Evolutionary conservation across 1,284 basidiomycete genomes (phyloP).

Genomic region (Ustilago cynodontis): DNA sequence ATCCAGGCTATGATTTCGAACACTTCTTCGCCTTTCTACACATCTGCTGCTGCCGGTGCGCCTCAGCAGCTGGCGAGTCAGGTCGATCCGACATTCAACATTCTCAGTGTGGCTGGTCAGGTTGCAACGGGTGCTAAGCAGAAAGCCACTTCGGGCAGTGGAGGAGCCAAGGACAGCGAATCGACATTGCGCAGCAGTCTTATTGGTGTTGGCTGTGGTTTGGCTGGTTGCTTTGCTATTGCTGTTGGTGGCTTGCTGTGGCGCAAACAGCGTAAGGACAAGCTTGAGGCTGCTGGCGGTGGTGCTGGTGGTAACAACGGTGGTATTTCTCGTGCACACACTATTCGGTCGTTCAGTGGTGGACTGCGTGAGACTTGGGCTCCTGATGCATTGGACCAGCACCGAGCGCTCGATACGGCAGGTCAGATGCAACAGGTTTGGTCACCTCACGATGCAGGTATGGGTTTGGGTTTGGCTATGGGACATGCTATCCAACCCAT

Average conservation of each 20-base stretch:
- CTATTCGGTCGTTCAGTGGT: constrained; percentile 54
- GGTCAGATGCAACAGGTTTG: constrained; percentile 42
- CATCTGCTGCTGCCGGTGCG: constrained; percentile 42
- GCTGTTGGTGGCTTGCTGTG: constrained; percentile 45
- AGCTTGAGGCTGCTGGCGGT: constrained; percentile 15
- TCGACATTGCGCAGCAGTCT: constrained; percentile 53
- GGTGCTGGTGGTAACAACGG: constrained; percentile 18
- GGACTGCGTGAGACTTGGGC: constrained; percentile 61
- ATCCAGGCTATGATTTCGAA: constrained; percentile 49
- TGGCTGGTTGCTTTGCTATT: constrained; percentile 47
- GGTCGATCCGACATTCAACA: constrained; percentile 61
- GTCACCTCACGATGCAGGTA: constrained; percentile 20
- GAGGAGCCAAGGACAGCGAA: constrained; percentile 16
- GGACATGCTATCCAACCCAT: constrained; percentile 5
- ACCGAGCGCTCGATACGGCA: constrained; percentile 17
- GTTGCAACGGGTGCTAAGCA: constrained; percentile 16
- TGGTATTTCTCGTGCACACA: constrained; percentile 41
- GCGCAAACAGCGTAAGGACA: constrained; percentile 37
- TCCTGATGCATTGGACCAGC: constrained; percentile 49
- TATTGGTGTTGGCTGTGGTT: constrained; percentile 56
- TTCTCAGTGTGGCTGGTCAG: constrained; percentile 40
- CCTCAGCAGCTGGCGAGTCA: constrained; percentile 58
- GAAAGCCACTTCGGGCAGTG: constrained; percentile 11
- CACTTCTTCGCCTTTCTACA: constrained; percentile 58
- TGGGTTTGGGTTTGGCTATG: constrained; percentile 26